A percentile compares a stretch with the other conserved stretches of the same genome.
phyloP scores from a whole-genome alignment of 345 rosid genomes.

The Rhizophora mangle region DNA sequence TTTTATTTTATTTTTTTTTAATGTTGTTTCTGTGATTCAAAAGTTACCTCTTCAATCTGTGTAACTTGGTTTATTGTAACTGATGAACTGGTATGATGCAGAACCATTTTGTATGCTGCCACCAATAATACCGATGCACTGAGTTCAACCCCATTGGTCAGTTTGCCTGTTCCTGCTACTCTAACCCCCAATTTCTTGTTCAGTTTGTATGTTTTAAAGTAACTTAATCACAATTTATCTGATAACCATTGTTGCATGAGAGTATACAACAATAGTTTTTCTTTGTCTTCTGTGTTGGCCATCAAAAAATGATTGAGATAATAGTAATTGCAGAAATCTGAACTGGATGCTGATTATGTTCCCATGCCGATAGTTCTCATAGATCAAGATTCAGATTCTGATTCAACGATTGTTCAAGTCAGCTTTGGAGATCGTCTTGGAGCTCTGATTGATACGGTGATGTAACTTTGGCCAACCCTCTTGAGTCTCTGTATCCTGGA shows the following conservation, averaged over 20 bases:
- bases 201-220: neutral
- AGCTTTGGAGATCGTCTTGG: constrained; percentile 98
- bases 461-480: constrained; percentile 5
- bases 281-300: neutral
- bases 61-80: constrained; percentile 17
- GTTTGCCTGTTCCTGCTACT: constrained; percentile 16
- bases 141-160: constrained; percentile 53
- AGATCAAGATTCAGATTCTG: constrained; percentile 85
- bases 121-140: constrained; percentile 38
- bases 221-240: neutral
- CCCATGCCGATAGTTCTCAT: constrained; percentile 77
- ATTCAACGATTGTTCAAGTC: constrained; percentile 77
- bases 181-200: neutral
- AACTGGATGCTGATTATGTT: constrained; percentile 46
- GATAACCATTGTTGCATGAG: neutral
- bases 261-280: neutral
- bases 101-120: constrained; percentile 44
- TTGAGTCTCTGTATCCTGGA: neutral
- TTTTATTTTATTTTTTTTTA: no score
- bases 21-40: no score
- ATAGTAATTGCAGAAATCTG: constrained; percentile 48
- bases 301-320: constrained; percentile 16
- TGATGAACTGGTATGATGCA: constrained; percentile 26
- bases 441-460: constrained; percentile 89
- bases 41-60: no score